Evolutionary conservation across 352 stramenopile species (phyloP), one percentile per base, ranked within the genome.

Genomic region (Phytopythium oedochilum): DNA sequence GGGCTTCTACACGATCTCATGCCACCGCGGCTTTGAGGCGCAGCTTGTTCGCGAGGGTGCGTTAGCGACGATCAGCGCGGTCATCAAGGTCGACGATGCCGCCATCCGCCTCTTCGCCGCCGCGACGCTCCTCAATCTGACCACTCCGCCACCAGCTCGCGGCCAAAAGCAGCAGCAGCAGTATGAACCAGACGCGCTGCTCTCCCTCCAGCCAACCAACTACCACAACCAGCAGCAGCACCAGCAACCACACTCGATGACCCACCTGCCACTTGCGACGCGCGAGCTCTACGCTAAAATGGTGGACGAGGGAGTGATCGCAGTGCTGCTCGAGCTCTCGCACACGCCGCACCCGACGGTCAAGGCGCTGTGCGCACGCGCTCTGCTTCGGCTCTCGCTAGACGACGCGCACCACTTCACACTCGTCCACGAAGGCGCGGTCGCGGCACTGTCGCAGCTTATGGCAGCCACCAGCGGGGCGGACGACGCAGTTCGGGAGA

Each of bases 71-170:
- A 66, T 93, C 50, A 68, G 61, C 1, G 60, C 63, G n/a, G 58
- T 88, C 39, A 63, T 90, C 52, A 93, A 93, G 45, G 70, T 70
- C 5, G 84, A 94, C 38, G 84, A 94, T 39, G 60, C 70, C 1
- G 63, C 75, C 14, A 73, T 92, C 22, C 82, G 80, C 2, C 36
- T 90, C 36, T 90, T 83, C 23, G 69, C 77, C 15, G 67, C 78
- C 1, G 80, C 83, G n/a, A 86, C 86, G 44, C 68, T 96, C 20
- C 63, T 87, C 29, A 96, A 96, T 45, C 66, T 94, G 40, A 84
- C 79, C 6, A 59, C 34, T 10, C 44, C 42, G 20, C 36, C 53
- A 14, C 49, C 59, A 4, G 42, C 9, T 36, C 53, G 29, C 2
- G 28, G 20, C 6, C 53, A 50, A 3, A 31, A 44, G 29, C 40